Percentiles rank a stretch among this genome's conserved stretches.
Conservation (phyloP, 768 basidiomycete genomes). For the button mushroom (Agaricus bisporus) region DNA sequence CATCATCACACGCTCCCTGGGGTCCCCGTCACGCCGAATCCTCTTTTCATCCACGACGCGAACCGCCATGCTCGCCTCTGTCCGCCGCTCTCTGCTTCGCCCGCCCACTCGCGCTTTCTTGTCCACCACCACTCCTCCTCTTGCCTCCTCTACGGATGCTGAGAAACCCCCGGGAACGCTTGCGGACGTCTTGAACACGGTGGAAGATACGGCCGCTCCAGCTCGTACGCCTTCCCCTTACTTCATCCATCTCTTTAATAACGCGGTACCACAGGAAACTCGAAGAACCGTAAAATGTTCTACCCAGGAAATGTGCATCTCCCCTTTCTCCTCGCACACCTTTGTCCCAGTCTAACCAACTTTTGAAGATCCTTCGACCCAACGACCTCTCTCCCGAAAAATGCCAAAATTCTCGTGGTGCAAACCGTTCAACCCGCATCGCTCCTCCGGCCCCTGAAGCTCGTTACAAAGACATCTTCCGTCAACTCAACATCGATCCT, state of each 20-base stretch:
- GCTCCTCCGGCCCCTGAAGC: constrained; percentile 55
- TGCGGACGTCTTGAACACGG: no score
- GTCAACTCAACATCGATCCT: constrained; percentile 69
- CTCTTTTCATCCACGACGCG: constrained; percentile 10
- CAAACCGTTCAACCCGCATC: constrained; percentile 28
- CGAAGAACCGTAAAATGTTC: constrained; percentile 17
- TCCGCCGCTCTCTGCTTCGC: constrained; percentile 6
- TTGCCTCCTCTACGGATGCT: background rate
- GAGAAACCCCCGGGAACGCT: background rate
- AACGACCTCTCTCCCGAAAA: constrained; percentile 23
- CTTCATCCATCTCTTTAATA: no score
- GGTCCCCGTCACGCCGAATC: constrained; percentile 11
- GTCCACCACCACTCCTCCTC: background rate
- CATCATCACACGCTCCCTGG: constrained; percentile 18
- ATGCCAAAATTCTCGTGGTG: constrained; percentile 13
- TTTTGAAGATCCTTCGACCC: constrained; percentile 15
- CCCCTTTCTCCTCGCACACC: background rate
- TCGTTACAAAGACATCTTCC: constrained; percentile 57
- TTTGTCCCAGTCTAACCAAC: background rate
- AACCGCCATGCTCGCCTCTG: constrained; percentile 7
- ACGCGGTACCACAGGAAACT: background rate
- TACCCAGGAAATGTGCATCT: constrained; percentile 15
- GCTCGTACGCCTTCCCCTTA: no score
- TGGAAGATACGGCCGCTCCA: background rate
- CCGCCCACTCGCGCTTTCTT: background rate